Base-by-base conservation (phyloP, 2,329 filamentous ascomycete genomes). In the Aspergillus sp. region DNA sequence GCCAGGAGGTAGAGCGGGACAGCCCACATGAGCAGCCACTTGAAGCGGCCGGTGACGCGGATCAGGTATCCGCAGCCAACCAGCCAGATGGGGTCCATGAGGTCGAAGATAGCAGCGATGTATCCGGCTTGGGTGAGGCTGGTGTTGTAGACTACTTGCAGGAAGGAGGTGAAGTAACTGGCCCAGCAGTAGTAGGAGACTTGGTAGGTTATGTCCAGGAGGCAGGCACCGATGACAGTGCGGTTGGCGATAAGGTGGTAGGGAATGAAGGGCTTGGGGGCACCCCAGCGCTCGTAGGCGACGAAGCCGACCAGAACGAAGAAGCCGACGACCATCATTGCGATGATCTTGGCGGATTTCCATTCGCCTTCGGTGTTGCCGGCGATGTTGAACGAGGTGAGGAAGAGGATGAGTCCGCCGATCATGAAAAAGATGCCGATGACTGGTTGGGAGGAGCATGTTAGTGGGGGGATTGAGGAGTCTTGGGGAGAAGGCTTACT, bases 391-490 rank as follows among this genome's bases (percentile, higher is more conserved):
- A 90, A 85, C 2, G 64, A 41, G 23, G 55, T 23, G 9, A 66
- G 59, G 28, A 66, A 61, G 28, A 90, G 76, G 2, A 83, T 79
- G 66, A 88, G 82, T 0, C 86, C 88, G 1, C 75, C 78, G n/a
- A 82, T 80, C 56, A 89, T 77, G 2, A 90, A 77, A 32, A 89
- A 63, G 25, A 88, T 78, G 10, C 88, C 87, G 25, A 85, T 59
- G 2, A 85, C 51, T 54, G 17, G 19, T 13, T 19, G 17, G 21
- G 23, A 28, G 2, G 5, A 9, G 15, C 3, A 0, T 25, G 51
- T 53, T 7, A 25, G 15, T 25, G 51, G 39, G 13, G 39, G 13
- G 9, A 3, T 55, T 17, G 19, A 15, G 15, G 13, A 7, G 1
- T n/a, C 1, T 5, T 12, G 23, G 45, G 45, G 13, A 2, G 39